These are phyloP conservation scores for Globisporangium polare DNA, from an alignment of 352 stramenopile genomes.

Conservation along the genomic window DNA sequence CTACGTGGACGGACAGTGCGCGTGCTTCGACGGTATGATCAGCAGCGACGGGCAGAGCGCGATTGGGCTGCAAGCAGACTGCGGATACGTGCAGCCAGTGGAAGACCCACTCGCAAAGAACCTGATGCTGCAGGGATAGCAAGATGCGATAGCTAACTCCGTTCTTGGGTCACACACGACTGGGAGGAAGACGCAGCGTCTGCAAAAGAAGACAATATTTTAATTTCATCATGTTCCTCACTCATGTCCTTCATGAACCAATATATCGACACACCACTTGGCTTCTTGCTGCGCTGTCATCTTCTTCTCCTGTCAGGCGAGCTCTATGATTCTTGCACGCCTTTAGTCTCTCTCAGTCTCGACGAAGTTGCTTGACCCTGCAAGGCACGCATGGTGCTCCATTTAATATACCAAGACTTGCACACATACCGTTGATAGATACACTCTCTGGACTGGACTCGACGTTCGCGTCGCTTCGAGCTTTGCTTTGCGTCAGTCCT, in stretches of 20 bases:
- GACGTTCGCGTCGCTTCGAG: not conserved
- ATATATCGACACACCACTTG: constrained; percentile 5
- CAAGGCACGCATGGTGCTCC: not conserved
- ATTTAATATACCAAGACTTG: constrained; percentile 13
- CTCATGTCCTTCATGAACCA: not conserved
- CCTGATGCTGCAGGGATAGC: constrained; percentile 18
- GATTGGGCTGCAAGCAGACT: constrained; percentile 58
- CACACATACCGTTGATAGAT: constrained; percentile 17
- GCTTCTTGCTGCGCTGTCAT: not conserved
- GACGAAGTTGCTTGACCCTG: not conserved
- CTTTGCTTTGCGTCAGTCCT: not conserved
- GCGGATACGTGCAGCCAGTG: constrained; percentile 43
- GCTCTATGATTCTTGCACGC: constrained; percentile 1
- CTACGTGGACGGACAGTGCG: constrained; percentile 42
- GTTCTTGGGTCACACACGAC: not conserved
- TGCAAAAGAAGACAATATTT: constrained; percentile 10
- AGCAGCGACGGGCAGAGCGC: constrained; percentile 48
- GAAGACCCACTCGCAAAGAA: constrained; percentile 36
- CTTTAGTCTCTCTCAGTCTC: constrained; percentile 1
- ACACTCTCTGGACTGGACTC: constrained; percentile 5
- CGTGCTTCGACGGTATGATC: constrained; percentile 71
- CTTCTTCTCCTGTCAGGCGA: not conserved
- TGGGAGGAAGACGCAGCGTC: not conserved
- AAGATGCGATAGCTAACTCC: not conserved
- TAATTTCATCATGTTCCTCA: constrained; percentile 3